Conservation (phyloP, 192 early-diverging fungal species). For the Glomus cerebriforme region DNA sequence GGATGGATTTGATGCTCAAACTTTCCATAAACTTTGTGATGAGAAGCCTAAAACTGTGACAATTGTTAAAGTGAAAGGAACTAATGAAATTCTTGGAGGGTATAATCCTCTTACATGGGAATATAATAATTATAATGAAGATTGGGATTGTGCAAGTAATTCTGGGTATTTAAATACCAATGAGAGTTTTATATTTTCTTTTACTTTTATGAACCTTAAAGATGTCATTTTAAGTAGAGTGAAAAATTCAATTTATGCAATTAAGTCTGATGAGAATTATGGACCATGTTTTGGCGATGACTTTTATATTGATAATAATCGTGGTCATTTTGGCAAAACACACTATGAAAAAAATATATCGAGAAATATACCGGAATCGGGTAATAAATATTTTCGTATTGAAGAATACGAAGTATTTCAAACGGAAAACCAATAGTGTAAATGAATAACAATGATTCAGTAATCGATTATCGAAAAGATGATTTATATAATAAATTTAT, state of each 20-base stretch:
- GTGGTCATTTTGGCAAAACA: too few relatives aligned
- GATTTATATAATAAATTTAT: too few relatives aligned
- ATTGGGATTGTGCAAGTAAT: too few relatives aligned
- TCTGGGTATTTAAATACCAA: not conserved
- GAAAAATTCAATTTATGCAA: not conserved
- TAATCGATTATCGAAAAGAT: too few relatives aligned
- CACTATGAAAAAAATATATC: too few relatives aligned
- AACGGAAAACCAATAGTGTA: too few relatives aligned
- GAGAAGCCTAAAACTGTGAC: not conserved
- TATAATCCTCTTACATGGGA: constrained; percentile 1
- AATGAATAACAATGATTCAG: too few relatives aligned
- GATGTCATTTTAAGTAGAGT: not conserved
- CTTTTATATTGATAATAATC: not conserved
- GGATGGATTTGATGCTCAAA: not conserved
- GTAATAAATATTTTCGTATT: too few relatives aligned
- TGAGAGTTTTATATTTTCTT: constrained; percentile 18
- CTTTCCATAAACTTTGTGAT: not conserved
- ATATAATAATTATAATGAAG: too few relatives aligned
- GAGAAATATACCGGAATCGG: too few relatives aligned
- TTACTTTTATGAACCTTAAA: not conserved
- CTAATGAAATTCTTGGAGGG: constrained; percentile 21
- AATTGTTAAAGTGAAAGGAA: constrained; percentile 1
- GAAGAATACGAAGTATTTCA: too few relatives aligned
- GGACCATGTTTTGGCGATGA: not conserved
- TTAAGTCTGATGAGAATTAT: not conserved